These are phyloP conservation scores for Arthrobotrys musiformis DNA, from an alignment of 2,329 filamentous ascomycete species.

Conservation along the genomic window DNA sequence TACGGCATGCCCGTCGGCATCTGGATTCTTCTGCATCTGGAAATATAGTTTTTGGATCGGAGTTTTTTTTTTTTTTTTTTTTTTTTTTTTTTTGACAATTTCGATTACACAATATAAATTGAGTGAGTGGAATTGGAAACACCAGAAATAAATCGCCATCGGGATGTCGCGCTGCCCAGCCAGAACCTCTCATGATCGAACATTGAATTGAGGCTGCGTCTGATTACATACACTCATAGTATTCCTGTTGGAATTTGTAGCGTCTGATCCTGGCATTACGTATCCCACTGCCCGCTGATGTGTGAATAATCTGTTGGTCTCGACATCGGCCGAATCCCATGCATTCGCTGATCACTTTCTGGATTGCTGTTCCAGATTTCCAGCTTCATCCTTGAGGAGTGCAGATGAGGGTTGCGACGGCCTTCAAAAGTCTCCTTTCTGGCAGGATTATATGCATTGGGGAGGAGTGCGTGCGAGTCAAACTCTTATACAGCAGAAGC, in stretches of 20 bases:
- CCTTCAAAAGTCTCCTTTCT: neutral
- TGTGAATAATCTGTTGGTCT: constrained; percentile 30
- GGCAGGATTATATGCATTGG: neutral
- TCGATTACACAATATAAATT: constrained; percentile 37
- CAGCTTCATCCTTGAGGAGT: constrained; percentile 33
- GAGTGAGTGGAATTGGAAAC: constrained; percentile 6
- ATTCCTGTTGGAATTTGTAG: constrained; percentile 1
- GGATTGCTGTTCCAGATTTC: constrained; percentile 18
- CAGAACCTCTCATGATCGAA: neutral
- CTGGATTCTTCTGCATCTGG: constrained; percentile 7
- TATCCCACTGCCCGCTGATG: neutral
- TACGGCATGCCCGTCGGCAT: constrained; percentile 35
- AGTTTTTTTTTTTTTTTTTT: neutral
- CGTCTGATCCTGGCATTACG: neutral
- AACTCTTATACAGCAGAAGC: constrained; percentile 17
- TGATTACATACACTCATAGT: neutral
- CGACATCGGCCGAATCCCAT: constrained; percentile 24
- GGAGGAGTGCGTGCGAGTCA: constrained; percentile 40
- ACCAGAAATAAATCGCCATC: neutral
- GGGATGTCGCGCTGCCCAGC: neutral
- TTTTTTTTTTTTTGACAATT: constrained; percentile 19
- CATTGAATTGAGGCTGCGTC: neutral
- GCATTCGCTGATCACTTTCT: constrained; percentile 28
- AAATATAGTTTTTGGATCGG: constrained; percentile 7
- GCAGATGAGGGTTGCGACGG: constrained; percentile 18